Evolutionary conservation across 2,329 filamentous ascomycete genomes (phyloP), one percentile per base, ranked within the genome.

Genomic region (Cladosporium sp.): DNA sequence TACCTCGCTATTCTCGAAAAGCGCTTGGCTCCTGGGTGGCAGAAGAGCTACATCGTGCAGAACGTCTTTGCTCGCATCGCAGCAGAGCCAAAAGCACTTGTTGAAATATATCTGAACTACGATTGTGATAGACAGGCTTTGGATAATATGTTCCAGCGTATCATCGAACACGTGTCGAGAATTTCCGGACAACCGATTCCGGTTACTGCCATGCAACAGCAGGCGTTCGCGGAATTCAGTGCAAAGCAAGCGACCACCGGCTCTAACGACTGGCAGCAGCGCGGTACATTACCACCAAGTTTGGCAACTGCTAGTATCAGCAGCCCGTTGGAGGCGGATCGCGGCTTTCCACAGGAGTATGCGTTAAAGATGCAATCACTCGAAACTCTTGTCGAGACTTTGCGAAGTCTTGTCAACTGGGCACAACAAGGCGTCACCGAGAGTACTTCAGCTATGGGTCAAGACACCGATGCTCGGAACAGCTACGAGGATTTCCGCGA

Each of bases 41-140:
- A 98, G 65, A 98, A 97, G 69, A 80, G 93, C 49, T 90, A 92
- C 64, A 93, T 97, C 58, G 81, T 98, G 67, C 60, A 65, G 36
- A 84, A 83, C 53, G 82, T 98, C 20, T 77, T 98, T 46, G 86
- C 88, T 60, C 80, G 92, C 52, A 76, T 98, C 41, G 91, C 86
- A 52, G 83, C 82, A 13, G 93, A 98, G 65, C 88, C 92, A 1
- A 80, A 88, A 57, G 91, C 89, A 0, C 69, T 98, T 42, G 93
- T 98, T 13, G 93, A 98, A 69, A 85, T 91, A 12, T 98, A 98
- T 68, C 79, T 98, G 55, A 98, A 98, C 69, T 98, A 98, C 64
- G 93, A 98, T 67, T 98, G 93, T 70, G 94, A 97, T 63, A 80
- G 92, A 53, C 90, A 89, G 35, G 83, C 83, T 8, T 81, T 97